A percentile compares a stretch with the other conserved stretches of the same genome.
phyloP scores from a whole-genome alignment of 768 basidiomycete genomes.

The Hericium coralloides region DNA sequence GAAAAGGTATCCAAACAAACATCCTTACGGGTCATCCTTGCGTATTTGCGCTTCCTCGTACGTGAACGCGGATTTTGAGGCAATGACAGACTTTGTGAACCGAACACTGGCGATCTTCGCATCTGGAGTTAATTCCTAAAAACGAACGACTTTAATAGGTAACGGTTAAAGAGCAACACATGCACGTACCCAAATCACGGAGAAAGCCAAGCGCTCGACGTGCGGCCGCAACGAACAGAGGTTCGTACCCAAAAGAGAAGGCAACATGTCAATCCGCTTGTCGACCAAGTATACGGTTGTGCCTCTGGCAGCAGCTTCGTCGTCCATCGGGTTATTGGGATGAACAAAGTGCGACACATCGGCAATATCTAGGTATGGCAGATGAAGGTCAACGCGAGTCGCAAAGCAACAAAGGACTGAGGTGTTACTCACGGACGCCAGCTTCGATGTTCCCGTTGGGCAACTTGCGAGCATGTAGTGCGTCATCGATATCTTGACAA shows the following conservation, averaged over 20 bases:
- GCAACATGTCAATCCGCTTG: slow-evolving; percentile 98
- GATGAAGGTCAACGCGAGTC: not conserved
- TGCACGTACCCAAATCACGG: slow-evolving; percentile 81
- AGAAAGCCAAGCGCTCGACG: slow-evolving; percentile 93
- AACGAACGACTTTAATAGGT: slow-evolving; percentile 5
- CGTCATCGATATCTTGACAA: slow-evolving; percentile 98
- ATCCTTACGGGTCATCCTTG: slow-evolving; percentile 79
- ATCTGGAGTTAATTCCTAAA: slow-evolving; percentile 79
- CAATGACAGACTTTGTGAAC: slow-evolving; percentile 95
- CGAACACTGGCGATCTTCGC: slow-evolving; percentile 86
- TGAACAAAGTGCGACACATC: slow-evolving; percentile 96
- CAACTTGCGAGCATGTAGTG: slow-evolving; percentile 78
- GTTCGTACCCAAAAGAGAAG: slow-evolving; percentile 88
- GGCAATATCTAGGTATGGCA: slow-evolving; percentile 67
- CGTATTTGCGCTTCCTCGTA: slow-evolving; percentile 94
- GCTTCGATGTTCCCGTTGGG: slow-evolving; percentile 95
- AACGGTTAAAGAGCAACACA: not conserved
- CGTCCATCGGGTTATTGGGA: slow-evolving; percentile 92
- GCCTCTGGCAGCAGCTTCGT: slow-evolving; percentile 88
- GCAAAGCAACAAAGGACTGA: not conserved
- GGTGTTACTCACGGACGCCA: slow-evolving; percentile 81
- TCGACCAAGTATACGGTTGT: slow-evolving; percentile 98
- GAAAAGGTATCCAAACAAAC: not conserved
- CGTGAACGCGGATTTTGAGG: slow-evolving; percentile 92
- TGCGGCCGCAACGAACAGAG: slow-evolving; percentile 87